Conservation (phyloP, 2,329 filamentous ascomycete species). For the Talaromyces sp. region DNA sequence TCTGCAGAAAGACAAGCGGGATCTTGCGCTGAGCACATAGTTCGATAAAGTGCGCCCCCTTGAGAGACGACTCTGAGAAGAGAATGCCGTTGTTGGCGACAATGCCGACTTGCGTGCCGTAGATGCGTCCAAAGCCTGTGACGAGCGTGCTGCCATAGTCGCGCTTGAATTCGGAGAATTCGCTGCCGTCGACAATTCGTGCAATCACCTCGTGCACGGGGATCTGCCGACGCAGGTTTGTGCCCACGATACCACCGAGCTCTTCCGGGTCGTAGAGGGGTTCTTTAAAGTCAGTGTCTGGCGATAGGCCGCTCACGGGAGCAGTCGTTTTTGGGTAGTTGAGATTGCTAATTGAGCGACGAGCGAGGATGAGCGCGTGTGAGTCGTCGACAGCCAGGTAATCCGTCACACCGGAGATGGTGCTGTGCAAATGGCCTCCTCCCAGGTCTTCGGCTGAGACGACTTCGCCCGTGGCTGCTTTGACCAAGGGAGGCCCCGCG, state of each 20-base stretch:
- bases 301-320: slow-evolving; percentile 22
- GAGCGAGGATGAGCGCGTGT: slow-evolving; percentile 79
- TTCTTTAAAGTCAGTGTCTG: slow-evolving; percentile 53
- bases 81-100: slow-evolving; percentile 95
- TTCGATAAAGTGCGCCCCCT: slow-evolving; percentile 96
- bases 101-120: slow-evolving; percentile 87
- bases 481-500: slow-evolving; percentile 87
- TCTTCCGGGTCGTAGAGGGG: slow-evolving; percentile 77
- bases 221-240: slow-evolving; percentile 80
- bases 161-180: slow-evolving; percentile 91
- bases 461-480: slow-evolving; percentile 90
- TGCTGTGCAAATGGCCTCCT: slow-evolving; percentile 83
- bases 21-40: slow-evolving; percentile 86
- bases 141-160: slow-evolving; percentile 85
- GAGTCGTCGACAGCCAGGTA: slow-evolving; percentile 93
- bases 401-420: slow-evolving; percentile 88
- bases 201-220: slow-evolving; percentile 88
- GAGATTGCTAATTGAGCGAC: slow-evolving; percentile 79
- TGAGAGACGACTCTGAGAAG: slow-evolving; percentile 81
- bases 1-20: slow-evolving; percentile 89
- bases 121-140: slow-evolving; percentile 85
- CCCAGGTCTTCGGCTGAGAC: slow-evolving; percentile 88
- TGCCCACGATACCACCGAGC: slow-evolving; percentile 81
- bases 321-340: slow-evolving; percentile 67
- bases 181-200: slow-evolving; percentile 83